phyloP scores from a whole-genome alignment of 2,329 filamentous ascomycete genomes.

The Pseudogymnoascus sp. region DNA sequence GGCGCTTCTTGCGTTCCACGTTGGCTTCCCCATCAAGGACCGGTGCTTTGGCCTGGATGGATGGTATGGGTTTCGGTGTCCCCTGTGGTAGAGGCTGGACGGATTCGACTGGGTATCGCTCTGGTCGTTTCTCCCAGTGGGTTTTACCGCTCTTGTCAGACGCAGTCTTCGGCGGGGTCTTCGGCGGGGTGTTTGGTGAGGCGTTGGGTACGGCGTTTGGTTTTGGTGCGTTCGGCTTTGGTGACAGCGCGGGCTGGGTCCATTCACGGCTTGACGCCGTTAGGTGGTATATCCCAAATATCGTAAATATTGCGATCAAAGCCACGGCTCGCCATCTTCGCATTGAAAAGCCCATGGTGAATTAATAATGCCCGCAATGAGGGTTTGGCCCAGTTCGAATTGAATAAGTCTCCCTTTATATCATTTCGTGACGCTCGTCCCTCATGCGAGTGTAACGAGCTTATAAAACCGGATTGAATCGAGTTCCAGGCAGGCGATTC shows the following conservation, averaged over 20 bases:
- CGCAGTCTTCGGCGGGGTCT: constrained; percentile 16
- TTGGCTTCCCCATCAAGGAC: constrained; percentile 53
- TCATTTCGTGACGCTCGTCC: neutral
- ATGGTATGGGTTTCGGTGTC: constrained; percentile 61
- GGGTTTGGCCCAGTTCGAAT: neutral
- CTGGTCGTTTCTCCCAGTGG: constrained; percentile 67
- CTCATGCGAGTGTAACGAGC: neutral
- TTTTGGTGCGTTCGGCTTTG: neutral
- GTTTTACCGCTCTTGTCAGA: constrained; percentile 27
- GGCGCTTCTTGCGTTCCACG: constrained; percentile 55
- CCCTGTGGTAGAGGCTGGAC: constrained; percentile 70
- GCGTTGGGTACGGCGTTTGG: neutral
- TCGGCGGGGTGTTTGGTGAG: neutral
- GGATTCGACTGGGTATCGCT: constrained; percentile 75
- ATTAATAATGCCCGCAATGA: neutral
- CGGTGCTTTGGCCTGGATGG: constrained; percentile 65
- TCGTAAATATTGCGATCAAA: neutral
- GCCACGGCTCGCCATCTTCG: constrained; percentile 3
- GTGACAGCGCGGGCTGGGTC: neutral
- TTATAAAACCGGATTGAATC: neutral
- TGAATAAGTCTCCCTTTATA: neutral
- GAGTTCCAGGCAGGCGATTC: neutral
- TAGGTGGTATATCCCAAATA: neutral
- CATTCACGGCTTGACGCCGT: neutral
- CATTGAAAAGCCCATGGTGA: neutral